Evolutionary conservation across 495 filamentous ascomycete genomes (phyloP).

Genomic region (Aspergillus sparsus): DNA sequence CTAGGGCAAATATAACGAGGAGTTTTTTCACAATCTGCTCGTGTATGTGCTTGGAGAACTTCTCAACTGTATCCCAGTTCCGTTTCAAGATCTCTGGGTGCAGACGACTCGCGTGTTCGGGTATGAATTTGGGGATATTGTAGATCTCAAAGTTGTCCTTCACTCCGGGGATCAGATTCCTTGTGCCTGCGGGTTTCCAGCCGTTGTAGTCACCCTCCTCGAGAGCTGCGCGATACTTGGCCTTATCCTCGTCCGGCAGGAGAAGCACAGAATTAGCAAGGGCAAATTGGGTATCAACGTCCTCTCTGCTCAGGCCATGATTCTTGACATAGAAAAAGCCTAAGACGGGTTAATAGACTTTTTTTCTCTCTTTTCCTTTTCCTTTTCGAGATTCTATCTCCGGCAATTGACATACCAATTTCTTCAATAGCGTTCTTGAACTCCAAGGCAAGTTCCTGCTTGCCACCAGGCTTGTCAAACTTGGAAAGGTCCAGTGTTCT

Average conservation of each 20-base stretch:
- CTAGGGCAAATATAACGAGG: constrained; percentile 32
- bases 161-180: constrained; percentile 33
- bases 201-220: constrained; percentile 50
- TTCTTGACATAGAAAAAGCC: constrained; percentile 54
- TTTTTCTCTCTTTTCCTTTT: background rate
- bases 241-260: constrained; percentile 53
- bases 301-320: constrained; percentile 50
- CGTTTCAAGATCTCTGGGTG: constrained; percentile 46
- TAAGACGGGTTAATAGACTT: constrained; percentile 4
- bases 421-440: constrained; percentile 12
- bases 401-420: constrained; percentile 7
- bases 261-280: constrained; percentile 49
- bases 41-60: constrained; percentile 50
- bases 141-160: constrained; percentile 57
- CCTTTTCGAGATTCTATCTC: background rate
- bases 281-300: constrained; percentile 54
- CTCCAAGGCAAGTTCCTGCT: constrained; percentile 9
- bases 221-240: constrained; percentile 46
- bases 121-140: constrained; percentile 56
- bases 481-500: constrained; percentile 14
- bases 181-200: constrained; percentile 27
- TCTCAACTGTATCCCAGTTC: constrained; percentile 46
- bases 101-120: constrained; percentile 36
- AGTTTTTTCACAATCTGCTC: constrained; percentile 48
- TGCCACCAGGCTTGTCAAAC: constrained; percentile 12